phyloP scores from a whole-genome alignment of 1,284 basidiomycete genomes.

The Xerocomus cyaneibrunnescens region DNA sequence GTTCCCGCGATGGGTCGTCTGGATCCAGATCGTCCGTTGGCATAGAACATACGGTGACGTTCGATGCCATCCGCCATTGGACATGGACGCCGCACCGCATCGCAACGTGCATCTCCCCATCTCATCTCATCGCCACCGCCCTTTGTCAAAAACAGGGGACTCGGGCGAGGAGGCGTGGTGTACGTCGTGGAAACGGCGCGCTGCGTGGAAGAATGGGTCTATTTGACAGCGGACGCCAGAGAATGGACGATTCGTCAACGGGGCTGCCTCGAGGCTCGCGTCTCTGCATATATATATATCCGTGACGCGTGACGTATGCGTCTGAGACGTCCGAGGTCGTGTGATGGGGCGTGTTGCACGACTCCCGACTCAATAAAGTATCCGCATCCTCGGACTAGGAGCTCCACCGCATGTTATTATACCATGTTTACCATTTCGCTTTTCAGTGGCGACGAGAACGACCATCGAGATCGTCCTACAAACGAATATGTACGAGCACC shows the following conservation, averaged over 20 bases:
- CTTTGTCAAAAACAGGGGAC: neutral
- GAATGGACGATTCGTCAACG: neutral
- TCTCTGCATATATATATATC: neutral
- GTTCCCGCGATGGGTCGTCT: neutral
- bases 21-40: neutral
- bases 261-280: neutral
- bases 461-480: constrained; percentile 17
- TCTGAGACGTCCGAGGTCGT: neutral
- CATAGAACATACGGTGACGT: no score
- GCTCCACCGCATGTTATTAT: no score
- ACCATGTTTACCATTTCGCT: constrained; percentile 11
- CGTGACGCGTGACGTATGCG: neutral
- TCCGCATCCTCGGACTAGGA: no score
- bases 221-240: neutral
- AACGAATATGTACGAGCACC: constrained; percentile 12
- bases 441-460: constrained; percentile 5
- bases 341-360: neutral
- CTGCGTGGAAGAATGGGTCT: neutral
- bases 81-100: no score
- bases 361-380: no score
- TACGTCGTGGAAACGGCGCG: constrained; percentile 14
- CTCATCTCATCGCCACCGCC: neutral
- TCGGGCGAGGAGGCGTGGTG: constrained; percentile 7
- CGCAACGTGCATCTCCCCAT: no score
- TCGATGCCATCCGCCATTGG: no score